phyloP scores from a whole-genome alignment of 2,329 filamentous ascomycete species.

The Aspergillus fischeri region DNA sequence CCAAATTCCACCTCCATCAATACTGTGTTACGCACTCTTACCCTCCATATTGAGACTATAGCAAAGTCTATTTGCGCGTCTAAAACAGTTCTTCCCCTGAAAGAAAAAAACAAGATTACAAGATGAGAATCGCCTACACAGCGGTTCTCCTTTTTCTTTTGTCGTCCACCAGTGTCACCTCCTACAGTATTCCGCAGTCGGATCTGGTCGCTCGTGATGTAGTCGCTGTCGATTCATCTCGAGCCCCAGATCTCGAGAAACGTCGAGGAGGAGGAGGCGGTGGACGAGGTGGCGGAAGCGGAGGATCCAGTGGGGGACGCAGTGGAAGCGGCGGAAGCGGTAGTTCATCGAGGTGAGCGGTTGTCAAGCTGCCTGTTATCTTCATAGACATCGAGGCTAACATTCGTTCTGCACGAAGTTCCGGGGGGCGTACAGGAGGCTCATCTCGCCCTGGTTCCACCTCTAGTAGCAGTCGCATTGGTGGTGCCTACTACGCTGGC shows the following conservation, averaged over 20 bases:
- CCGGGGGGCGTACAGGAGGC: slow-evolving; percentile 28
- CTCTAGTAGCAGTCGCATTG: slow-evolving; percentile 17
- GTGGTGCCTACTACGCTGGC: slow-evolving; percentile 52
- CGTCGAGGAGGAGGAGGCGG: slow-evolving; percentile 43
- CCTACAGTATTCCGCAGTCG: slow-evolving; percentile 22
- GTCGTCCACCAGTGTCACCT: slow-evolving; percentile 22
- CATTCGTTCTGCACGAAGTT: slow-evolving; percentile 8
- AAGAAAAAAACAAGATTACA: neutral
- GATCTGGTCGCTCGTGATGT: slow-evolving; percentile 21
- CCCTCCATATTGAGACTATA: neutral
- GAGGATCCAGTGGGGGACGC: slow-evolving; percentile 25
- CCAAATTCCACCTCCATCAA: neutral
- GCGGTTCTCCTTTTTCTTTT: slow-evolving; percentile 27
- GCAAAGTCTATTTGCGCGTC: neutral
- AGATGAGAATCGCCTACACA: slow-evolving; percentile 31
- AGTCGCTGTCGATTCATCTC: slow-evolving; percentile 5
- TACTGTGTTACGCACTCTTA: neutral
- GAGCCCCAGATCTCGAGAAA: slow-evolving; percentile 39
- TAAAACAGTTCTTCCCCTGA: neutral
- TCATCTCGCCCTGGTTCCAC: slow-evolving; percentile 1
- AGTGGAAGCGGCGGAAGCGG: slow-evolving; percentile 18
- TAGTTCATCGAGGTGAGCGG: slow-evolving; percentile 6
- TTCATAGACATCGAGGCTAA: neutral
- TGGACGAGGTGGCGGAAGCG: slow-evolving; percentile 22
- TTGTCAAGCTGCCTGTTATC: neutral